A percentile compares a stretch with the other conserved stretches of the same genome.
Evolutionary conservation across 305 asterid genomes (phyloP).

Genomic region (Plantago coronopus): DNA sequence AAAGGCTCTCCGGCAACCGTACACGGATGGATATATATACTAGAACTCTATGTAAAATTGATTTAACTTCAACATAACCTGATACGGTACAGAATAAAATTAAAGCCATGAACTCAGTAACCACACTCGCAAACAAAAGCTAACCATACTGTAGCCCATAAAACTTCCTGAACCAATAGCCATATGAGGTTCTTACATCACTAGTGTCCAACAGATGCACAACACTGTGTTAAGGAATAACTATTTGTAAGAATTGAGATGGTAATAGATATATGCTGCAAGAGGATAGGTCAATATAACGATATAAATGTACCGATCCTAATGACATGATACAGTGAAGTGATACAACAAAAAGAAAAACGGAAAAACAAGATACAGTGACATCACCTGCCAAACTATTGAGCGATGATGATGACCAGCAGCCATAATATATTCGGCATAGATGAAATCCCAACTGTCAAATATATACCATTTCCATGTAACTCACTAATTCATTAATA

Average conservation of each 20-base stretch:
- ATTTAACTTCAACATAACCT: not conserved
- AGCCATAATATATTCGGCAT: slow-evolving; percentile 97
- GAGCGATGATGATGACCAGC: slow-evolving; percentile 94
- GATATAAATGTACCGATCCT: no score
- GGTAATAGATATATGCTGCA: no score
- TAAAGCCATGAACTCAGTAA: no score
- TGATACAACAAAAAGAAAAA: not conserved
- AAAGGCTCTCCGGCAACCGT: not conserved
- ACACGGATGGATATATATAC: not conserved
- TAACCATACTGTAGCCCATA: no score
- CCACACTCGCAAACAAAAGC: no score
- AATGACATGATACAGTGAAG: not conserved
- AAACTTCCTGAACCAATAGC: no score
- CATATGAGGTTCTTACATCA: no score
- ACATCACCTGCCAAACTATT: slow-evolving; percentile 92
- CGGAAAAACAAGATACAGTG: slow-evolving; percentile 10
- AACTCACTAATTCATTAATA: not conserved
- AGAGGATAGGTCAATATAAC: no score
- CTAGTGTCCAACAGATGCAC: no score
- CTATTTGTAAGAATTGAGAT: no score
- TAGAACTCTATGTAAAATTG: not conserved
- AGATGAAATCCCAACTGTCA: slow-evolving; percentile 98
- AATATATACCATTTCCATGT: slow-evolving; percentile 19
- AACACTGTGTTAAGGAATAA: no score
- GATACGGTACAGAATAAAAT: slow-evolving; percentile 1